Evolutionary conservation across 83 land plant genomes (phyloP).

Genomic region (Isoetes engelmannii): DNA sequence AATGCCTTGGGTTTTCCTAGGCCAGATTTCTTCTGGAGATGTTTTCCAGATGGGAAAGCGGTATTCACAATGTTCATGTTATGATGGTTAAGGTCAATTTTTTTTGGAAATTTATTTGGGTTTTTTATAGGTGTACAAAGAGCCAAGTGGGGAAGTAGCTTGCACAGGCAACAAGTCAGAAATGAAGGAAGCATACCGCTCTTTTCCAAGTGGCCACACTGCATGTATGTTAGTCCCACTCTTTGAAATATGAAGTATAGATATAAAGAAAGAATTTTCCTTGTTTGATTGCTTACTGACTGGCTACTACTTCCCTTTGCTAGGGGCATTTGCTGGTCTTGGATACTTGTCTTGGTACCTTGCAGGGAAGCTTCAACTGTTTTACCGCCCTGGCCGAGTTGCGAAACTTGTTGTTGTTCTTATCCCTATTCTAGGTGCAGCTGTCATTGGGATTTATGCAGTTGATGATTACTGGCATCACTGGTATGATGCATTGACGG

Average conservation of each 20-base stretch:
- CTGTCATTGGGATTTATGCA: constrained; percentile 69
- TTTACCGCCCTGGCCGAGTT: constrained; percentile 63
- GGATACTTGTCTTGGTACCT: constrained; percentile 66
- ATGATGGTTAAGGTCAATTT: too few species aligned
- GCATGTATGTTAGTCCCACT: constrained; percentile 41
- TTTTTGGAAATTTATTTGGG: too few species aligned
- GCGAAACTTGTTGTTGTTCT: constrained; percentile 61
- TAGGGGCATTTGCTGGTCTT: constrained; percentile 89
- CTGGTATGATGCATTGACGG: constrained; percentile 88
- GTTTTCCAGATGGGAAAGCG: constrained; percentile 69
- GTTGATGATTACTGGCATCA: constrained; percentile 93
- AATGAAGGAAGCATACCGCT: constrained; percentile 73
- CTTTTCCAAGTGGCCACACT: constrained; percentile 93
- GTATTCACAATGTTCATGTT: constrained; percentile 11
- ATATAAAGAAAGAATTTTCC: too few species aligned
- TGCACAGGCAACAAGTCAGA: constrained; percentile 48
- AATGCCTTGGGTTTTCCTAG: constrained; percentile 77
- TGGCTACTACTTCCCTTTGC: too few species aligned
- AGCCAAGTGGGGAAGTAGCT: constrained; percentile 44
- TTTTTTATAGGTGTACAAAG: constrained; percentile 42
- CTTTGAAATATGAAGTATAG: too few species aligned
- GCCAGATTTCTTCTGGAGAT: constrained; percentile 88
- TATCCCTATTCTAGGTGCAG: constrained; percentile 51
- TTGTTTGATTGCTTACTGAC: too few species aligned
- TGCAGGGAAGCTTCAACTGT: constrained; percentile 65